Percentiles rank a stretch among this genome's conserved stretches.
These are phyloP conservation scores for Wickerhamiella pararugosa DNA, from an alignment of 1,139 yeast species.

Conservation along the genomic window DNA sequence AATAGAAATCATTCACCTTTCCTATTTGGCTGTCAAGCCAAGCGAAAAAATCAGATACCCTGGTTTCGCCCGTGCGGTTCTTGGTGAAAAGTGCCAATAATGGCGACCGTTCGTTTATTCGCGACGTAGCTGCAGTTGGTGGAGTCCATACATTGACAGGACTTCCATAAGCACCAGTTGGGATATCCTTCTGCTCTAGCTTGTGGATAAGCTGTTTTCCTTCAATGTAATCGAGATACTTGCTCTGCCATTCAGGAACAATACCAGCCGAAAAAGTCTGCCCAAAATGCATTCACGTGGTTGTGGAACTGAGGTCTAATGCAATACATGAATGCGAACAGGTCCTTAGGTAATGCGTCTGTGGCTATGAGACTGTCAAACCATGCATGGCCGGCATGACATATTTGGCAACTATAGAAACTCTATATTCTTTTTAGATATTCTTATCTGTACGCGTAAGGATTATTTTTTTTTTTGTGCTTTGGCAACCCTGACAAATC, in stretches of 20 bases:
- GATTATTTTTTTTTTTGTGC: background rate
- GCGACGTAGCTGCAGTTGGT: background rate
- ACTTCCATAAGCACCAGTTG: slow-evolving; percentile 5
- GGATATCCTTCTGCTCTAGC: slow-evolving; percentile 15
- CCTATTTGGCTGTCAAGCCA: slow-evolving; percentile 49
- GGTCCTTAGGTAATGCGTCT: background rate
- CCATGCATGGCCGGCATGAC: background rate
- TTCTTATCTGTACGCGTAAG: background rate
- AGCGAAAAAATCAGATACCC: slow-evolving; percentile 29
- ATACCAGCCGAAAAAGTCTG: slow-evolving; percentile 10
- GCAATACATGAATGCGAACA: background rate
- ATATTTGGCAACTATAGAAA: background rate
- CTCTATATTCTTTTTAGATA: background rate
- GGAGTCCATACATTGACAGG: slow-evolving; percentile 3
- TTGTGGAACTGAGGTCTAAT: background rate
- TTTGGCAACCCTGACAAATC: background rate
- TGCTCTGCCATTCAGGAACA: slow-evolving; percentile 79
- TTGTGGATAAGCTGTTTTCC: slow-evolving; percentile 47
- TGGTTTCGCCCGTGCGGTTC: slow-evolving; percentile 5
- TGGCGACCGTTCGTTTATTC: background rate
- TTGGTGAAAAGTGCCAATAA: background rate
- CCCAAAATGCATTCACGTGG: slow-evolving; percentile 3
- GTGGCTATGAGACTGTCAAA: background rate
- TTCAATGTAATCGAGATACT: slow-evolving; percentile 58
- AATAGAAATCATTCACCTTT: slow-evolving; percentile 48